Percentiles rank a stretch among this genome's conserved stretches.
Conservation (phyloP, 1,139 yeast genomes). For the Suzukiozyma palmioleophila region DNA sequence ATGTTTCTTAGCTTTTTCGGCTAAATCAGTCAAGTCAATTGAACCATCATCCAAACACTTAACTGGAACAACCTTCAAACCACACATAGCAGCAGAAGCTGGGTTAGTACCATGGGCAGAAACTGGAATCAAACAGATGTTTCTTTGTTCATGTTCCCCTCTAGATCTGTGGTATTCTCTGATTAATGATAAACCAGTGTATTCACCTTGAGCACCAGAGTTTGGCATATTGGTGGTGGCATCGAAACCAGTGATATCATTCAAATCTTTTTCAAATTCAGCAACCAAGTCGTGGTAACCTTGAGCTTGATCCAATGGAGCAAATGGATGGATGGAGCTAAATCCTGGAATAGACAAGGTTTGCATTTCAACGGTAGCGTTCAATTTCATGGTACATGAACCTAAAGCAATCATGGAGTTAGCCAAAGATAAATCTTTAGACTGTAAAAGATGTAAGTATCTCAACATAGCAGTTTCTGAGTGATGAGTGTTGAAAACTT, state of each 20-base stretch:
- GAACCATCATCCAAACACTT: slow-evolving; percentile 85
- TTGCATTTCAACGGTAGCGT: slow-evolving; percentile 92
- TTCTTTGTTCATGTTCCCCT: slow-evolving; percentile 66
- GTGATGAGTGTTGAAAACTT: slow-evolving; percentile 83
- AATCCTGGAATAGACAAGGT: slow-evolving; percentile 95
- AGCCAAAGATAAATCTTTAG: slow-evolving; percentile 87
- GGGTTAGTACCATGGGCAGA: slow-evolving; percentile 99
- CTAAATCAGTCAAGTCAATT: slow-evolving; percentile 72
- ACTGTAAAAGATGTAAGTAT: slow-evolving; percentile 79
- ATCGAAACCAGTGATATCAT: slow-evolving; percentile 92
- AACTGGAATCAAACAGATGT: slow-evolving; percentile 90
- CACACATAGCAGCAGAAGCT: slow-evolving; percentile 97
- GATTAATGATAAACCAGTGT: slow-evolving; percentile 87
- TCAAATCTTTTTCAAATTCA: slow-evolving; percentile 80
- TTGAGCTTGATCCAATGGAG: slow-evolving; percentile 77
- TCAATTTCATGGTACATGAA: slow-evolving; percentile 96
- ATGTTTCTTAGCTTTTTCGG: slow-evolving; percentile 68
- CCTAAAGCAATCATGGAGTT: slow-evolving; percentile 97
- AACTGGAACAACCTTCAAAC: slow-evolving; percentile 87
- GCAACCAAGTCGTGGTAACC: slow-evolving; percentile 75
- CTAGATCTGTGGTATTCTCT: slow-evolving; percentile 67
- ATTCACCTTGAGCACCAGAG: slow-evolving; percentile 98
- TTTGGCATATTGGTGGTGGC: slow-evolving; percentile 94
- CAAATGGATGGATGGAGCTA: slow-evolving; percentile 85
- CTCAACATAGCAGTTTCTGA: slow-evolving; percentile 94